A percentile compares a stretch with the other conserved stretches of the same genome.
phyloP scores from a whole-genome alignment of 805 yeast species.

The Debaryomyces castellii region DNA sequence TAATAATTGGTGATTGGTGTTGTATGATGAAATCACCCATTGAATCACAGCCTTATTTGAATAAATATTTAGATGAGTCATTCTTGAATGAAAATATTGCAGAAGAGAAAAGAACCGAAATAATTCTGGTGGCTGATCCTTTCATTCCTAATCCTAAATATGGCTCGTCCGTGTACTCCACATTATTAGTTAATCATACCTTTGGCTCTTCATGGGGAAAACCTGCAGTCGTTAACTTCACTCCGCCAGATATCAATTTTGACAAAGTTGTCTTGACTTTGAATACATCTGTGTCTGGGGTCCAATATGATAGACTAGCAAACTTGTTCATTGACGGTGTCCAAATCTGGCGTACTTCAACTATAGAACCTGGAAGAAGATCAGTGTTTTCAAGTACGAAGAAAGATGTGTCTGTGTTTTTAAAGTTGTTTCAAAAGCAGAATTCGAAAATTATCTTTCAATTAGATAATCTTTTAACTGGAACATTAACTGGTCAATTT shows the following conservation, averaged over 20 bases:
- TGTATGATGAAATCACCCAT: neutral
- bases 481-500: constrained; percentile 60
- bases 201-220: constrained; percentile 64
- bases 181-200: constrained; percentile 40
- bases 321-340: constrained; percentile 61
- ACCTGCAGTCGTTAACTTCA: constrained; percentile 44
- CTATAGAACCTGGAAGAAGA: constrained; percentile 57
- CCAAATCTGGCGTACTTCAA: constrained; percentile 82
- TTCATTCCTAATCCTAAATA: constrained; percentile 18
- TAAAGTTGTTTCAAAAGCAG: constrained; percentile 46
- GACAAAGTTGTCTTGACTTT: constrained; percentile 55
- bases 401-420: constrained; percentile 65
- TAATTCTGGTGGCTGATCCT: constrained; percentile 28
- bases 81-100: neutral
- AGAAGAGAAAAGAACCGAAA: constrained; percentile 8
- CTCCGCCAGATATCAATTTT: constrained; percentile 45
- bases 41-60: neutral
- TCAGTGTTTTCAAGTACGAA: constrained; percentile 47
- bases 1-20: neutral
- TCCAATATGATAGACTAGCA: constrained; percentile 65
- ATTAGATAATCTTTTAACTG: constrained; percentile 61
- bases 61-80: neutral
- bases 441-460: constrained; percentile 48
- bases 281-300: constrained; percentile 53
- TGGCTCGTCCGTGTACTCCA: constrained; percentile 39